These are phyloP conservation scores for Byssothecium circinans DNA, from an alignment of 2,329 filamentous ascomycete genomes.

Conservation along the genomic window DNA sequence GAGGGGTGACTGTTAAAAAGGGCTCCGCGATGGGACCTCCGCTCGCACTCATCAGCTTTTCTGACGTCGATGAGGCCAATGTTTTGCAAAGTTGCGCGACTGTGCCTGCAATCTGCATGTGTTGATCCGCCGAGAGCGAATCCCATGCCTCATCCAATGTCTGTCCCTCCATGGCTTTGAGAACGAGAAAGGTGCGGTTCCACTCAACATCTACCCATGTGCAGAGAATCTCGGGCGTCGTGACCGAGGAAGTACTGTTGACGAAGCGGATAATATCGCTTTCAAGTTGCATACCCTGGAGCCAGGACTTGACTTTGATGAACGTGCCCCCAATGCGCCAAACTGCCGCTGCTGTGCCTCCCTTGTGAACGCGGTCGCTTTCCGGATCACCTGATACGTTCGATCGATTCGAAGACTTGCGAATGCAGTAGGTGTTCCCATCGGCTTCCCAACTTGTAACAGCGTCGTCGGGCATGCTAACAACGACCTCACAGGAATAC, in stretches of 20 bases:
- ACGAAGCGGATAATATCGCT: constrained; percentile 6
- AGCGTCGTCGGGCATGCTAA: not conserved
- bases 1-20: constrained; percentile 2
- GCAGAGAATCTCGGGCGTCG: not conserved
- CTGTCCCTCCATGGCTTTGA: constrained; percentile 6
- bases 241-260: constrained; percentile 2
- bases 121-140: constrained; percentile 4
- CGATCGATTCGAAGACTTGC: not conserved
- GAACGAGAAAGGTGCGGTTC: constrained; percentile 5
- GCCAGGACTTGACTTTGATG: constrained; percentile 6
- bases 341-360: constrained; percentile 4
- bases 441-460: constrained; percentile 1
- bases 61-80: constrained; percentile 1
- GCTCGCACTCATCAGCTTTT: constrained; percentile 2
- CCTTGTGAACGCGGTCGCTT: constrained; percentile 3
- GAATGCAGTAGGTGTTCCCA: constrained; percentile 2
- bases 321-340: constrained; percentile 5
- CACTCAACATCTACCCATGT: constrained; percentile 1
- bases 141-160: constrained; percentile 6
- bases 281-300: constrained; percentile 3
- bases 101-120: constrained; percentile 4
- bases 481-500: constrained; percentile 1
- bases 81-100: constrained; percentile 3
- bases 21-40: constrained; percentile 2
- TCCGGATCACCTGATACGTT: constrained; percentile 1